Evolutionary conservation across 257 asterid genomes (phyloP), one percentile per base, ranked within the genome.

Genomic region (Nicotiana tabacum): DNA sequence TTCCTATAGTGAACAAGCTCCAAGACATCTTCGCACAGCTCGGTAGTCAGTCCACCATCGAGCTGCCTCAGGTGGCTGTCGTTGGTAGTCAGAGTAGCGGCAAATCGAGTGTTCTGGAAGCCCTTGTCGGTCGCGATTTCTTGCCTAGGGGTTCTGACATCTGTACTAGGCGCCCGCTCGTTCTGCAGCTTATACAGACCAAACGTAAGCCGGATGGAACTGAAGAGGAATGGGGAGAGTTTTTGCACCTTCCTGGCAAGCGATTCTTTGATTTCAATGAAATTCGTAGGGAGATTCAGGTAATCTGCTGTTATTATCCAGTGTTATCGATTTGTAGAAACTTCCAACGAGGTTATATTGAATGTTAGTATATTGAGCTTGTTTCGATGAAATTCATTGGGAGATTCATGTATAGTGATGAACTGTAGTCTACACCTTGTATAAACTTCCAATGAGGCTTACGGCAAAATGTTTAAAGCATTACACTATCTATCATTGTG

Each of bases 81-180:
- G 95, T 96, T 11, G 99, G 99, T 4, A 94, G 99, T 85, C 99
- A 96, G 90, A 96, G 99, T 90, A 96, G 99, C 76, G 99, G 99
- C 4, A 96, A 96, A 90, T 96, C 99, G 4, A 96, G 99, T 64
- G 99, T 96, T 65, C 86, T 96, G 90, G 99, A 96, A 91, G 93
- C 99, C 81, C 91, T 96, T 17, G 99, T 96, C 7, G 99, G 99
- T 13, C 97, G 99, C 8, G 99, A 96, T 87, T 96, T 96, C 86
- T 88, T 96, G 85, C 99, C 99, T 0, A 95, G 99, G 58, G 98
- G 98, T 21, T 88, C 78, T 60, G 98, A 93, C 60, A 96, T 94
- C 62, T 96, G 99, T 90, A 96, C 99, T 56, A 90, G 98, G 30
- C 91, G 98, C 37, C 99, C 98, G 18, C 97, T 94, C 51, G 92